phyloP scores from a whole-genome alignment of 371 early-diverging fungal species.

The Lichtheimia corymbifera region DNA sequence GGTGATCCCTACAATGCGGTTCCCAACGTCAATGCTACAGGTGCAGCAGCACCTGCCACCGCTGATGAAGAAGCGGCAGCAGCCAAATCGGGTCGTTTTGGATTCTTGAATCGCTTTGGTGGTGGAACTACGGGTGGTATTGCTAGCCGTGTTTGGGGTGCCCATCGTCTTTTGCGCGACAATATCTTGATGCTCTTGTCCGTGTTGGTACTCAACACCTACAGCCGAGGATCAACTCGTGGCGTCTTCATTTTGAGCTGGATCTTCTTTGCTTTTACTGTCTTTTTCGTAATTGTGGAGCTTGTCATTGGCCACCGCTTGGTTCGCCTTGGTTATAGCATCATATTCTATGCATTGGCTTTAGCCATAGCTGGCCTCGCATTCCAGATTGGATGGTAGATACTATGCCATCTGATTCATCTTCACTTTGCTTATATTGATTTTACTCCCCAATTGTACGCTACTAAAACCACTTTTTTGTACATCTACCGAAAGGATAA shows the following conservation, averaged over 20 bases:
- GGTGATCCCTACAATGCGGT: conserved; percentile 8
- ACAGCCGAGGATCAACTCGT: conserved; percentile 40
- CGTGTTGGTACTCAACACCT: conserved; percentile 38
- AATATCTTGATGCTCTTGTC: conserved; percentile 37
- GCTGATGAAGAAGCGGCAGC: neutral
- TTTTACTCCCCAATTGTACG: too few relatives aligned
- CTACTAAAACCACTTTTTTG: too few relatives aligned
- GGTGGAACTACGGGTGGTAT: neutral
- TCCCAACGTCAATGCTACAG: conserved; percentile 4
- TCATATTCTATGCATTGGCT: conserved; percentile 36
- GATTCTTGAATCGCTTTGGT: neutral
- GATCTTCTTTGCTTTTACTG: conserved; percentile 45
- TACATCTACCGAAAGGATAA: too few relatives aligned
- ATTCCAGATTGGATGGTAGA: conserved; percentile 32
- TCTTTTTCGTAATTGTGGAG: conserved; percentile 37
- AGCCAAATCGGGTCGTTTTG: neutral
- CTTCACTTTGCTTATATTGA: too few relatives aligned
- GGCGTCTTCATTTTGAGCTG: conserved; percentile 47
- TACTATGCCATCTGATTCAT: too few relatives aligned
- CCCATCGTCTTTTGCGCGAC: conserved; percentile 36
- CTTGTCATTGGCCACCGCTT: conserved; percentile 35
- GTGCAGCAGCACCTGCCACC: conserved; percentile 14
- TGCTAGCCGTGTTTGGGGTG: conserved; percentile 10
- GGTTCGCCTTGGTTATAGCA: conserved; percentile 33
- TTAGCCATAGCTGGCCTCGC: conserved; percentile 43